Base-by-base conservation (phyloP, 2,329 filamentous ascomycete species). In the Arthrobotrys musiformis region DNA sequence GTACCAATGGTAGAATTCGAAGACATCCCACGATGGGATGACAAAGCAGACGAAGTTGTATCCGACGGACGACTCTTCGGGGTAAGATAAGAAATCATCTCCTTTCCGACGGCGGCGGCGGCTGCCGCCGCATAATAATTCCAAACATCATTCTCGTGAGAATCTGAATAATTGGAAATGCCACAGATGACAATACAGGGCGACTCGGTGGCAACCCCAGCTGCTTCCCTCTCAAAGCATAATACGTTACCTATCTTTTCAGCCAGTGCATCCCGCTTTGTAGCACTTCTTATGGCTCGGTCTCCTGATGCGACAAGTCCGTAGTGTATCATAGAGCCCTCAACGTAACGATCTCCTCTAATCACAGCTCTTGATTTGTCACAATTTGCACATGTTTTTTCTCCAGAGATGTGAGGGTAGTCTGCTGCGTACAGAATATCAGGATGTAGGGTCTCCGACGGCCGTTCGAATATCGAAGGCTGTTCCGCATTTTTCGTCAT, bases 71-170 rank as follows among this genome's bases (percentile, higher is more conserved):
- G 46, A 4, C 1, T 37, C 17, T 9, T 24, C n/a, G 30, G 26
- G 22, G 1, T 54, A 15, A 69, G 64, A 48, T 60, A 42, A 4
- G 58, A 63, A 48, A 72, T 11, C 33, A 72, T 42, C 24, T 73
- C 69, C 8, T 73, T 73, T 7, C 46, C 15, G 66, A 17, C 9
- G 19, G 60, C 69, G 19, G 69, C 69, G 6, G 69, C 69, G 2
- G 40, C 26, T 15, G 50, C 79, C 0, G 80, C 79, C 0, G 80
- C 79, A 26, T 78, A 81, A 4, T 33, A 9, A 1, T 80, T 74
- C 79, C 80, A 81, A 3, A 15, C 6, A 15, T 81, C 68, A 46
- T 80, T 81, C 56, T 81, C 81, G 28, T 81, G 79, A 3, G 80
- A 79, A 26, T 81, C 79, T 1, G 78, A 69, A 42, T 81, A 80